Evolutionary conservation across 2,329 filamentous ascomycete genomes (phyloP), one percentile per base, ranked within the genome.

Genomic region (Byssothecium circinans): DNA sequence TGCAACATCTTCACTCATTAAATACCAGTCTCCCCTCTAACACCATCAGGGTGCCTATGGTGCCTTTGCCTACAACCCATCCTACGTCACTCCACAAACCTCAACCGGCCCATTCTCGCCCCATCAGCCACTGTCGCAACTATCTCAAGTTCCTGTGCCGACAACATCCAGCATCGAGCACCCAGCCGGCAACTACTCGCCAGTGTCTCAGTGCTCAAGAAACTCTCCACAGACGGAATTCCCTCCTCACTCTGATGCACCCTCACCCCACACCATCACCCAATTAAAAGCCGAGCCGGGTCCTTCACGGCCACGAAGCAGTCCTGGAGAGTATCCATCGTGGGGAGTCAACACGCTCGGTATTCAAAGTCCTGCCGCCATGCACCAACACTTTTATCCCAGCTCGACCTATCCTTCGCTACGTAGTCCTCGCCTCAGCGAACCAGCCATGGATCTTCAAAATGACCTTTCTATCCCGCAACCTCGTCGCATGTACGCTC

Each of bases 321-420:
- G 70, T 49, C 74, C 74, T 14, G 45, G 61, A 23, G 70, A 74
- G 7, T 57, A 61, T 10, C 58, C 68, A 15, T 50, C 64, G 7
- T 77, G 75, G 75, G 61, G 68, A 3, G 59, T 69, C 57, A 62
- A 69, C 41, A 67, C 72, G 20, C 64, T 78, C 8, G 72, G 72
- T 8, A 74, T 77, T 34, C 62, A 67, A 38, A 61, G 58, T 23
- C 47, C 62, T 19, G 47, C 51, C 22, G 47, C 51, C 22, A 51
- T 63, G 47, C 60, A 58, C 23, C 57, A 64, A 17, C 57, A 64
- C 6, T 62, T 60, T 18, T 70, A 67, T 49, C 38, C 48, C 19
- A 46, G 44, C 41, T 47, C 58, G 15, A 45, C 47, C 29, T 74
- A 72, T 49, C 55, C 69, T 22, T 50, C 51, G 22, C 58, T 61